Conservation (phyloP, 805 yeast genomes). For the Candida ulmi region DNA sequence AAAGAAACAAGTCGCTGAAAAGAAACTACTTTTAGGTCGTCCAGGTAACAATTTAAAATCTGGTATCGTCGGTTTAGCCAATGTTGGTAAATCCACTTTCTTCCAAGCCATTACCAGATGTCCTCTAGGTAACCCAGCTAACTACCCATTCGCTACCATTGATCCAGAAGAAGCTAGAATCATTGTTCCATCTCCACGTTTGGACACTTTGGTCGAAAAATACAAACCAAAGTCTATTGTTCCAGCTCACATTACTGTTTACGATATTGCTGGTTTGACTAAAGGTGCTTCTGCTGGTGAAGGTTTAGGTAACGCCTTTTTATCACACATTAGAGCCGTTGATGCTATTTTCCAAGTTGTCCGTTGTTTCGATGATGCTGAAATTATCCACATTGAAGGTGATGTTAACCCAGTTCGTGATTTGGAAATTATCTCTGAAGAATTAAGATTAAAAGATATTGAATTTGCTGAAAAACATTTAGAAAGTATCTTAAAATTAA, state of each 20-base stretch:
- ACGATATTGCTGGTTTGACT: constrained; percentile 97
- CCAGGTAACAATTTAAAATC: constrained; percentile 71
- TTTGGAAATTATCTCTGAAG: constrained; percentile 84
- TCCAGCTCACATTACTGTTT: constrained; percentile 89
- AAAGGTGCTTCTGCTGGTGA: constrained; percentile 96
- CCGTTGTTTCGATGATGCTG: constrained; percentile 96
- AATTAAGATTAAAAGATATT: constrained; percentile 92
- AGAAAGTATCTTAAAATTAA: constrained; percentile 72
- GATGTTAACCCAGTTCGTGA: constrained; percentile 96
- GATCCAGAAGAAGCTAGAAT: constrained; percentile 98
- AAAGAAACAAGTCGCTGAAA: constrained; percentile 60
- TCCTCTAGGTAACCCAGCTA: constrained; percentile 93
- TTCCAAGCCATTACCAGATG: constrained; percentile 95
- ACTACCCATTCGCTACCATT: constrained; percentile 96
- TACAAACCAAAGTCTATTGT: constrained; percentile 83
- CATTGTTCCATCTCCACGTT: constrained; percentile 84
- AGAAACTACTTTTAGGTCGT: constrained; percentile 75
- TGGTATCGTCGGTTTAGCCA: constrained; percentile 94
- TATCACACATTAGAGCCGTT: constrained; percentile 93
- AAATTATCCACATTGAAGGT: constrained; percentile 94
- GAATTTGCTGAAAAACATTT: constrained; percentile 86
- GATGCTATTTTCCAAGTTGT: constrained; percentile 98
- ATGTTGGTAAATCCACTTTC: constrained; percentile 94
- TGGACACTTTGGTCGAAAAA: constrained; percentile 66
- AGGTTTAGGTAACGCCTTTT: constrained; percentile 96